Conservation (phyloP, 2,329 filamentous ascomycete species). For the Beauveria brongniartii region DNA sequence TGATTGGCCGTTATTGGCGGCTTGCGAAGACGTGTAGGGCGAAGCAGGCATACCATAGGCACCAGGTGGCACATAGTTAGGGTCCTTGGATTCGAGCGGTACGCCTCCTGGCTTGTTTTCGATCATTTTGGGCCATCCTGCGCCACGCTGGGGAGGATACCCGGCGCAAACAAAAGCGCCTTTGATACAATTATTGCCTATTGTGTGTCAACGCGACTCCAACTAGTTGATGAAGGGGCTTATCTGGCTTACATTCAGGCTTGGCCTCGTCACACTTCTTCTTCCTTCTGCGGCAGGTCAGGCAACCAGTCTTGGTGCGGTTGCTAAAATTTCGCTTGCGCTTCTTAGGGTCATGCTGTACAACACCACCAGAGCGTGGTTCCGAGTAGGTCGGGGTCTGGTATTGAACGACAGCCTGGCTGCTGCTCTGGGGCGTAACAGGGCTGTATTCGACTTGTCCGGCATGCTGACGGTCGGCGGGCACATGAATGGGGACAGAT, state of each 20-base stretch:
- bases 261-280: conserved; percentile 97
- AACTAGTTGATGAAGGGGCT: too few relatives aligned
- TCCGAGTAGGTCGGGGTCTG: conserved; percentile 35
- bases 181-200: conserved; percentile 81
- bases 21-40: conserved; percentile 25
- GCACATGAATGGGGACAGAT: conserved; percentile 25
- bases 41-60: conserved; percentile 50
- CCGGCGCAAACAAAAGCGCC: conserved; percentile 88
- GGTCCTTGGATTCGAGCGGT: conserved; percentile 78
- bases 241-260: conserved; percentile 68
- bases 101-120: conserved; percentile 60
- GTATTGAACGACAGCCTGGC: conserved; percentile 29
- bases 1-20: conserved; percentile 29
- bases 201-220: conserved; percentile 13
- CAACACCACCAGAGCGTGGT: conserved; percentile 38
- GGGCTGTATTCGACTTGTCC: conserved; percentile 39
- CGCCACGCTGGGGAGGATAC: conserved; percentile 72
- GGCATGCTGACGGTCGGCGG: conserved; percentile 32
- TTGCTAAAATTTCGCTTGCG: conserved; percentile 83
- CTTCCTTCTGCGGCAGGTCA: conserved; percentile 85
- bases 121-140: conserved; percentile 66
- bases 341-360: conserved; percentile 58
- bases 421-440: conserved; percentile 38
- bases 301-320: conserved; percentile 88
- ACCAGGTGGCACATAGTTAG: conserved; percentile 51